Base-by-base conservation (phyloP, 1,284 basidiomycete genomes). In the Ceratobasidium sp. region DNA sequence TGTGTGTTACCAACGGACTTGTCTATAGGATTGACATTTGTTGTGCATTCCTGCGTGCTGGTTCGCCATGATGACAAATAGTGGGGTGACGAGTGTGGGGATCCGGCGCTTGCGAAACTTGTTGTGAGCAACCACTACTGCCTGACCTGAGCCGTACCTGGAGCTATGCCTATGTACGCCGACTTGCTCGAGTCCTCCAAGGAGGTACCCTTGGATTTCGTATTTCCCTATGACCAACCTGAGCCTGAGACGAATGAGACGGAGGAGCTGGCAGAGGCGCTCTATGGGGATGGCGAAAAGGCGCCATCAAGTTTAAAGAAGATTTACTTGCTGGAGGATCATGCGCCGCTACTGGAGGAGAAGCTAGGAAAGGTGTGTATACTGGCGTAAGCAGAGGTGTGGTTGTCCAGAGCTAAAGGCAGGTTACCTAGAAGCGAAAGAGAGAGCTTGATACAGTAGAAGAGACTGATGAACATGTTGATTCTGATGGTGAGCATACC, bases 1-100 rank as follows among this genome's bases (percentile, higher is more conserved):
- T 62, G 57, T 74, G 71, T 75, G 57, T 59, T 59, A 65, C 56
- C 73, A 75, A 75, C 62, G 73, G 73, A 75, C 73, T 75, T 75
- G 50, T 69, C 28, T 69, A 69, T 69, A 54, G 67, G 38, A 69
- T 69, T 57, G 67, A 48, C 46, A 7, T 46, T 68, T 65, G 62
- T 66, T 66, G 56, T 57, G 56, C 56, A 57, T 57, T 46, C 40
- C 64, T 42, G 6, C 13, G 48, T 52, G n/a, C n/a, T 67, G 44
- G 65, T 67, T 42, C 65, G n/a, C n/a, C n/a, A n/a, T 67, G 65
- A 26, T 67, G 65, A 67, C 65, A 67, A 33, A 59, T 28, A 33
- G 46, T 28, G 26, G 33, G 46, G 64, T 44, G 40, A 52, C 28
- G 59, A 40, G n/a, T 67, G 65, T 52, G 65, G 65, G 65, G 65